Evolutionary conservation across 2,329 filamentous ascomycete species (phyloP).

Genomic region (Fusarium acutatum): DNA sequence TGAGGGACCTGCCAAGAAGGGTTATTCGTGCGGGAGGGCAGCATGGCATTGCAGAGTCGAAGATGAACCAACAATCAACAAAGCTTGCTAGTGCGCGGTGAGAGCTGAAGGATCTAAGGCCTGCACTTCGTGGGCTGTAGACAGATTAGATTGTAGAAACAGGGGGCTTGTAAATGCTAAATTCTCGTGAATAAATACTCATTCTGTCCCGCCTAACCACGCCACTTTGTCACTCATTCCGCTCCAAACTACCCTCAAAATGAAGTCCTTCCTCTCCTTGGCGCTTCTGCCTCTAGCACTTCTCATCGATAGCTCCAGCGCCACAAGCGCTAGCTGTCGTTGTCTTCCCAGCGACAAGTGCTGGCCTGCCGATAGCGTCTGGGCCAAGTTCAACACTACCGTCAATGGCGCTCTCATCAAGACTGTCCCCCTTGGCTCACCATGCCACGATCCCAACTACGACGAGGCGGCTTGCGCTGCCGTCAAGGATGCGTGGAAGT

Average conservation of each 20-base stretch:
- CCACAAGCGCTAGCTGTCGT: slow-evolving; percentile 46
- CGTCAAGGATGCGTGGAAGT: slow-evolving; percentile 54
- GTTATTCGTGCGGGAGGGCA: background rate
- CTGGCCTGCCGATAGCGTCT: slow-evolving; percentile 58
- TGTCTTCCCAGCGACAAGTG: slow-evolving; percentile 60
- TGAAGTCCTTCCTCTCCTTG: slow-evolving; percentile 29
- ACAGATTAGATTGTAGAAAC: background rate
- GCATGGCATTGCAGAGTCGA: background rate
- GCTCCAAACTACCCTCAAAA: slow-evolving; percentile 1
- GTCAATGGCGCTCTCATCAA: slow-evolving; percentile 59
- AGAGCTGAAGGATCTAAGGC: background rate
- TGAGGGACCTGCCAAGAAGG: background rate
- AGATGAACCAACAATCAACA: background rate
- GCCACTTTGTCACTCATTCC: slow-evolving; percentile 3
- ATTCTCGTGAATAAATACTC: slow-evolving; percentile 2
- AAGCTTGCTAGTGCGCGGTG: slow-evolving; percentile 7
- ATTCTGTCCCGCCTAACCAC: background rate
- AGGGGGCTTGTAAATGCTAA: background rate
- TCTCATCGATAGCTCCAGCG: background rate
- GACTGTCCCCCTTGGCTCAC: slow-evolving; percentile 58
- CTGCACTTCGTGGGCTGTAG: background rate
- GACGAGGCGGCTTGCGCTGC: slow-evolving; percentile 54
- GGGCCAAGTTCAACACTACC: slow-evolving; percentile 59
- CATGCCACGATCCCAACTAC: slow-evolving; percentile 60
- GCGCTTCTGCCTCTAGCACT: slow-evolving; percentile 23